Evolutionary conservation across 345 rosid genomes (phyloP).

Genomic region (Eucalyptus viminalis): DNA sequence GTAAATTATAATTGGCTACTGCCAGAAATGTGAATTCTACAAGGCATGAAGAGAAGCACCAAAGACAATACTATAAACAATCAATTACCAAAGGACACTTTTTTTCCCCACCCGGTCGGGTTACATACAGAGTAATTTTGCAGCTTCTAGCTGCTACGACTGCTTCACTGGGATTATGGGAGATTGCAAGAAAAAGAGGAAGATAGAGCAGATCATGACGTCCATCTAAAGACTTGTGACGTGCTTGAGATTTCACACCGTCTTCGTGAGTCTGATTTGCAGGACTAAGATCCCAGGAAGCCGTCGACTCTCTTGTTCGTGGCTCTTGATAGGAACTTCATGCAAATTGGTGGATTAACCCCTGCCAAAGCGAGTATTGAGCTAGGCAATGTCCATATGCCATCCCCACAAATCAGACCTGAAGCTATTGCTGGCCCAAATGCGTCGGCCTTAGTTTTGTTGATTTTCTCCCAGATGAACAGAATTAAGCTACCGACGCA

Average conservation of each 20-base stretch:
- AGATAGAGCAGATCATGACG: background rate
- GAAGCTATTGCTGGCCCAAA: conserved; percentile 22
- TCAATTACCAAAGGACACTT: background rate
- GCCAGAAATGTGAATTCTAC: background rate
- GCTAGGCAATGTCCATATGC: conserved; percentile 15
- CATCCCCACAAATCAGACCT: conserved; percentile 28
- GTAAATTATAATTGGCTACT: background rate
- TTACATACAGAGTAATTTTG: background rate
- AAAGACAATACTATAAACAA: background rate
- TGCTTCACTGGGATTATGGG: background rate
- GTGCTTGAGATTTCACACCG: background rate
- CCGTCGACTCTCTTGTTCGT: background rate
- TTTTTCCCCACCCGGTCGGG: background rate
- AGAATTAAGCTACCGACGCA: conserved; percentile 18
- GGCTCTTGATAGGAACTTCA: conserved; percentile 17
- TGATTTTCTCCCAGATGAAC: conserved; percentile 11
- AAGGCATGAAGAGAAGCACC: background rate
- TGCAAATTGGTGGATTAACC: conserved; percentile 31
- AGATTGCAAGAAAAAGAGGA: background rate
- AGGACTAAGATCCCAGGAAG: background rate
- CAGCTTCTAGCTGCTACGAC: background rate
- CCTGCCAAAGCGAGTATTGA: conserved; percentile 16
- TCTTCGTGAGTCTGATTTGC: background rate
- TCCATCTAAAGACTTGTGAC: background rate
- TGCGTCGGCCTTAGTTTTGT: conserved; percentile 9